These are phyloP conservation scores for Telopea speciosissima DNA, from an alignment of 177 flowering plant species.

Conservation along the genomic window DNA sequence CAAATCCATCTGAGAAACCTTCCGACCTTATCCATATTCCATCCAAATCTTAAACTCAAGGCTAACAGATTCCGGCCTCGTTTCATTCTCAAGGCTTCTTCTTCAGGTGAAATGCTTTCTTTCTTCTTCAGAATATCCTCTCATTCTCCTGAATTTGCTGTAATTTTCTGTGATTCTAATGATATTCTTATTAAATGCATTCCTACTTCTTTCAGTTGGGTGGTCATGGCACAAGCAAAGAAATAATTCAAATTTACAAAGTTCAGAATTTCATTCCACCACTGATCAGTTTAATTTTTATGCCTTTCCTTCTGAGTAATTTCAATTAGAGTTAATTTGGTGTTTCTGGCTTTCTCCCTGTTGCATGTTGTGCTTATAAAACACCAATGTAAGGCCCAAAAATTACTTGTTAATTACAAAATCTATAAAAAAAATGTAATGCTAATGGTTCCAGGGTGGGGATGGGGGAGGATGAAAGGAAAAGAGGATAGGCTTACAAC, in stretches of 20 bases:
- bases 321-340: neutral
- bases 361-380: neutral
- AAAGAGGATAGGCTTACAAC: too few species aligned
- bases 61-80: neutral
- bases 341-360: neutral
- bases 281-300: too few species aligned
- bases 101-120: neutral
- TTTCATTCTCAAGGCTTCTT: neutral
- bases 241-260: neutral
- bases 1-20: neutral
- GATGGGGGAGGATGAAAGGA: too few species aligned
- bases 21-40: neutral
- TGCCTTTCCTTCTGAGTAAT: neutral
- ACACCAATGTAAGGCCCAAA: neutral
- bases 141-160: neutral
- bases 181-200: neutral
- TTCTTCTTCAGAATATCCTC: neutral
- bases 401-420: too few species aligned
- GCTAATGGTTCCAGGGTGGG: too few species aligned
- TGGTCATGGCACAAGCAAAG: neutral
- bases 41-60: neutral
- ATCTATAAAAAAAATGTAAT: too few species aligned
- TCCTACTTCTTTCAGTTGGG: too few species aligned
- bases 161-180: neutral
- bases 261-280: neutral